Evolutionary conservation across 768 basidiomycete species (phyloP).

Genomic region (Tylopilus balloui): DNA sequence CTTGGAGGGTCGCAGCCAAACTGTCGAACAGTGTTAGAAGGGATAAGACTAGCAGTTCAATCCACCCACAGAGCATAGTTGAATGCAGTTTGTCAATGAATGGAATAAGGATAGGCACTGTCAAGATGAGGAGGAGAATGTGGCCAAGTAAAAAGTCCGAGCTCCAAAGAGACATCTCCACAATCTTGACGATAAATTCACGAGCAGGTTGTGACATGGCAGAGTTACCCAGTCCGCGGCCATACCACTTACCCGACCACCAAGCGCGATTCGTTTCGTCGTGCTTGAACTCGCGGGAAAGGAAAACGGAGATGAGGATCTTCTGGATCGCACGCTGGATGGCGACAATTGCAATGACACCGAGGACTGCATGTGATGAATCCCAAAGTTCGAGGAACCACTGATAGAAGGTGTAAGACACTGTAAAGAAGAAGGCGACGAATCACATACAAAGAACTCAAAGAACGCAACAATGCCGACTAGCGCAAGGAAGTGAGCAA

Average conservation of each 20-base stretch:
- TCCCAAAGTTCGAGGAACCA: constrained; percentile 98
- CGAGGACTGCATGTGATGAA: constrained; percentile 92
- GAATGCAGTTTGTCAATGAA: constrained; percentile 88
- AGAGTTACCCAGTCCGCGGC: constrained; percentile 84
- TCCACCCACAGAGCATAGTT: constrained; percentile 78
- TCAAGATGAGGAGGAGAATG: constrained; percentile 81
- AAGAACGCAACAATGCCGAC: constrained; percentile 87
- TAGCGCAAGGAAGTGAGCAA: constrained; percentile 80
- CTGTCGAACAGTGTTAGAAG: constrained; percentile 35
- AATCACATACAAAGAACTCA: constrained; percentile 82
- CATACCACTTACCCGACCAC: constrained; percentile 99
- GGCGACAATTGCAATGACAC: constrained; percentile 82
- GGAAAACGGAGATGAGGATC: constrained; percentile 88
- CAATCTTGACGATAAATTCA: constrained; percentile 97
- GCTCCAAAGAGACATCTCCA: constrained; percentile 95
- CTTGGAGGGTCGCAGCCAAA: constrained; percentile 94
- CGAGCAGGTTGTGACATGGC: constrained; percentile 94
- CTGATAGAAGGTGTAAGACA: constrained; percentile 35
- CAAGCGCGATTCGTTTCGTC: constrained; percentile 98
- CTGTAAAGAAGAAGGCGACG: constrained; percentile 30
- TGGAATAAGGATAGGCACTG: constrained; percentile 80
- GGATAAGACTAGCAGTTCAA: background rate
- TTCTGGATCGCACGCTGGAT: constrained; percentile 94
- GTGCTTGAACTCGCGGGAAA: constrained; percentile 96
- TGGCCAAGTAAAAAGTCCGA: constrained; percentile 90